Conservation (phyloP, 208 protist species). For the Naegleria lovaniensis region DNA sequence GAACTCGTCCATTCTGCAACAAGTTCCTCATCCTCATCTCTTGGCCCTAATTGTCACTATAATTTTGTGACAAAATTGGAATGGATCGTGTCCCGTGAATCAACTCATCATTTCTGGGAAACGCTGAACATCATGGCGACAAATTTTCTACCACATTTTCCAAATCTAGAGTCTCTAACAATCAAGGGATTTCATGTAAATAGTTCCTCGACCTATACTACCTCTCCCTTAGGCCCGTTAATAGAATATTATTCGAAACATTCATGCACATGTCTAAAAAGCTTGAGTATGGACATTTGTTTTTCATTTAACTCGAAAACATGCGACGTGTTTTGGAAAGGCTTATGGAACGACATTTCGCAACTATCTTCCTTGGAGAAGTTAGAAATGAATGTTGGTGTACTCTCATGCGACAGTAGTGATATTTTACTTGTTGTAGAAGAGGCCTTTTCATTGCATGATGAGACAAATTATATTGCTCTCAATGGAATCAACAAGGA, state of each 20-base stretch:
- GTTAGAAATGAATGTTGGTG: not conserved
- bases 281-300: not conserved
- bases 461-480: not conserved
- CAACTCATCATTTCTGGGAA: not conserved
- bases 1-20: too few species aligned
- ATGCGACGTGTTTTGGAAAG: not conserved
- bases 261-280: not conserved
- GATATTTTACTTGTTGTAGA: not conserved
- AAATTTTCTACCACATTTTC: not conserved
- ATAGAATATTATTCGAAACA: not conserved
- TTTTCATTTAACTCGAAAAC: not conserved
- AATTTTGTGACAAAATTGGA: not conserved
- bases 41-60: too few species aligned
- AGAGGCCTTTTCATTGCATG: not conserved
- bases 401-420: not conserved
- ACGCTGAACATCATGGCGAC: not conserved
- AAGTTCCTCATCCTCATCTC: too few species aligned
- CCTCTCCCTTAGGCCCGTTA: not conserved
- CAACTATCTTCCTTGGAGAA: not conserved
- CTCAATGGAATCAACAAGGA: not conserved
- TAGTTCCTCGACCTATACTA: not conserved
- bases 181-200: not conserved
- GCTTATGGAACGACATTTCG: not conserved
- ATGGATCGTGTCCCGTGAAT: not conserved
- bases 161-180: not conserved